Conservation (phyloP, 2,329 filamentous ascomycete genomes). For the Trichoderma asperellum region DNA sequence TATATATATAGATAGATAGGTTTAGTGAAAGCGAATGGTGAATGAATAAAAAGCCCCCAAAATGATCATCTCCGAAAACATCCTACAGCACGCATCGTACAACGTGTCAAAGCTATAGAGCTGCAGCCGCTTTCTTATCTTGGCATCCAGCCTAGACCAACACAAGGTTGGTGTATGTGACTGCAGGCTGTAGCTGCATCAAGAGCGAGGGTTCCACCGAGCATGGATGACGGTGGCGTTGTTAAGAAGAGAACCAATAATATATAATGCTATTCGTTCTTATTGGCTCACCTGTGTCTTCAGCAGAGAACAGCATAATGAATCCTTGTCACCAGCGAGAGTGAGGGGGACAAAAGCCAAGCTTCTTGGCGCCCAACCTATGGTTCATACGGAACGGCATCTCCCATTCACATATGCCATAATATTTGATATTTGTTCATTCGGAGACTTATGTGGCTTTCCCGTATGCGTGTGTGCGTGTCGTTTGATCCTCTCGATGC, state of each 20-base stretch:
- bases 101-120: not conserved
- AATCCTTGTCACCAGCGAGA: not conserved
- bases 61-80: not conserved
- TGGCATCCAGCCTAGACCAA: not conserved
- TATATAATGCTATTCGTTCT: not conserved
- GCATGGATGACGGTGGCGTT: not conserved
- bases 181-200: not conserved
- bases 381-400: conserved; percentile 1
- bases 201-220: not conserved
- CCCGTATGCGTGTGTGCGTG: no score
- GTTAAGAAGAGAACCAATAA: not conserved
- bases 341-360: conserved; percentile 1
- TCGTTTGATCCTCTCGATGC: not conserved
- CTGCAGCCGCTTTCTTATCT: not conserved
- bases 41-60: not conserved
- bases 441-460: not conserved
- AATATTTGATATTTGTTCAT: not conserved
- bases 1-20: not conserved
- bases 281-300: not conserved
- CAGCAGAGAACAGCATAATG: not conserved
- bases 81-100: not conserved
- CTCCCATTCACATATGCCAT: not conserved
- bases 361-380: not conserved
- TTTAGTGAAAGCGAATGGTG: not conserved
- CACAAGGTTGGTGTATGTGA: not conserved